Conservation (phyloP, 345 rosid species). For the Isatis tinctoria region DNA sequence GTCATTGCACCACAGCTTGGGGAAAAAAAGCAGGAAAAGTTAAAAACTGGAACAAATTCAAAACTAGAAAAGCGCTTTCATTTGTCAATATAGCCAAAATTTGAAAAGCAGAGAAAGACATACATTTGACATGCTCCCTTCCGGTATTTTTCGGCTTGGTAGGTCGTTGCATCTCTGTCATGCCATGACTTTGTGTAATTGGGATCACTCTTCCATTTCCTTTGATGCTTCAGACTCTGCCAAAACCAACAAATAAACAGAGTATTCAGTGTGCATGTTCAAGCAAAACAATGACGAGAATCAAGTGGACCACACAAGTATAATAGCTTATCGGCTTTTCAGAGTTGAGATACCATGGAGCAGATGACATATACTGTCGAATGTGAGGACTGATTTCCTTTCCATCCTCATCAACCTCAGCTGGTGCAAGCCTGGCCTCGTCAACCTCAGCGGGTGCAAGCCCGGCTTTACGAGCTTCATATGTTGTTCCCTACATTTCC, state of each 20-base stretch:
- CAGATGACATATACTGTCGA: constrained; percentile 74
- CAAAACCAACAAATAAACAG: background rate
- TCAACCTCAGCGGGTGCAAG: too few species aligned
- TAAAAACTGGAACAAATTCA: background rate
- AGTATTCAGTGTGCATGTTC: background rate
- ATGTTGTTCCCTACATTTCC: constrained; percentile 65
- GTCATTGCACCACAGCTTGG: constrained; percentile 93
- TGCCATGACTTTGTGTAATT: constrained; percentile 84
- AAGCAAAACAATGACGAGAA: background rate
- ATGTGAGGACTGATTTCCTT: constrained; percentile 71
- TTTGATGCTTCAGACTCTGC: constrained; percentile 78
- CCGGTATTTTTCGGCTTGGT: constrained; percentile 66
- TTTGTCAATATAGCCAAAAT: background rate
- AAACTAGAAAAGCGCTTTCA: background rate
- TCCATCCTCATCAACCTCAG: constrained; percentile 78
- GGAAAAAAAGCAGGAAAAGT: background rate
- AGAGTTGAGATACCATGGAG: constrained; percentile 73
- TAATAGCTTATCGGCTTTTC: constrained; percentile 47
- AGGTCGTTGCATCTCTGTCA: constrained; percentile 63
- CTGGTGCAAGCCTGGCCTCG: too few species aligned
- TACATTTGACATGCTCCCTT: constrained; percentile 78
- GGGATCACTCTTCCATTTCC: constrained; percentile 83
- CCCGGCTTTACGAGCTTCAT: constrained; percentile 69
- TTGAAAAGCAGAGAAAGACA: constrained; percentile 14
- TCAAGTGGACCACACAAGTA: background rate